Percentiles rank a stretch among this genome's conserved stretches.
Conservation (phyloP, 352 stramenopile genomes). For the Globisporangium lucens region DNA sequence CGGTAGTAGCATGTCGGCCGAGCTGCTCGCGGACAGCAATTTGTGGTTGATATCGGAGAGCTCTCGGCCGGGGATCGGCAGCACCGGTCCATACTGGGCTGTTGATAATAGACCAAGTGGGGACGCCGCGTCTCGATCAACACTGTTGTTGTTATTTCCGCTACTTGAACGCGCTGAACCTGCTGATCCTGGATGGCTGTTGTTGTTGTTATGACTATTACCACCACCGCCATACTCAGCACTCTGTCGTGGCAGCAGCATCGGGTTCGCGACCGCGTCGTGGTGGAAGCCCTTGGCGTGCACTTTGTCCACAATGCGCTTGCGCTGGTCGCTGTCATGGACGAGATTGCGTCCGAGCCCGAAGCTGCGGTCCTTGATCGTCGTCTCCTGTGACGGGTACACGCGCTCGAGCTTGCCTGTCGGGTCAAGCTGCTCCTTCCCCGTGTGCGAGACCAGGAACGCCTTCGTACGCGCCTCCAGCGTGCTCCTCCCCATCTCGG, state of each 20-base stretch:
- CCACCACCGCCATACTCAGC: neutral
- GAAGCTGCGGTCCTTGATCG: slow-evolving; percentile 68
- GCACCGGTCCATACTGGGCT: slow-evolving; percentile 6
- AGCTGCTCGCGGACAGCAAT: slow-evolving; percentile 12
- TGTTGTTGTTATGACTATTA: slow-evolving; percentile 5
- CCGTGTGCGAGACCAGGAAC: slow-evolving; percentile 56
- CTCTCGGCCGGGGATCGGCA: slow-evolving; percentile 29
- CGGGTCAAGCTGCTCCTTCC: slow-evolving; percentile 56
- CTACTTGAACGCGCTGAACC: neutral
- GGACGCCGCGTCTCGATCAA: slow-evolving; percentile 4
- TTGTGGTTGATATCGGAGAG: slow-evolving; percentile 32
- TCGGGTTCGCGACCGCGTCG: slow-evolving; percentile 15
- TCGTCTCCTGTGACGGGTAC: slow-evolving; percentile 73
- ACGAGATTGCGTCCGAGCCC: slow-evolving; percentile 55
- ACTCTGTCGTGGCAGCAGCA: slow-evolving; percentile 28
- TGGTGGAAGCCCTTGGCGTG: slow-evolving; percentile 35
- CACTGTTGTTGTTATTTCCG: slow-evolving; percentile 14
- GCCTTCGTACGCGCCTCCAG: slow-evolving; percentile 48
- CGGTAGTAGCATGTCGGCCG: slow-evolving; percentile 1
- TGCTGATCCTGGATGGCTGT: neutral
- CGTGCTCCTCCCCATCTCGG: slow-evolving; percentile 56
- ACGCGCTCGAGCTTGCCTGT: slow-evolving; percentile 58
- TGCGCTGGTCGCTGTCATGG: slow-evolving; percentile 32
- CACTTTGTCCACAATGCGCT: slow-evolving; percentile 46
- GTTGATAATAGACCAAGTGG: neutral